Evolutionary conservation across 106 monocot species (phyloP), one percentile per base, ranked within the genome.

Genomic region (Dioscorea zingiberensis): DNA sequence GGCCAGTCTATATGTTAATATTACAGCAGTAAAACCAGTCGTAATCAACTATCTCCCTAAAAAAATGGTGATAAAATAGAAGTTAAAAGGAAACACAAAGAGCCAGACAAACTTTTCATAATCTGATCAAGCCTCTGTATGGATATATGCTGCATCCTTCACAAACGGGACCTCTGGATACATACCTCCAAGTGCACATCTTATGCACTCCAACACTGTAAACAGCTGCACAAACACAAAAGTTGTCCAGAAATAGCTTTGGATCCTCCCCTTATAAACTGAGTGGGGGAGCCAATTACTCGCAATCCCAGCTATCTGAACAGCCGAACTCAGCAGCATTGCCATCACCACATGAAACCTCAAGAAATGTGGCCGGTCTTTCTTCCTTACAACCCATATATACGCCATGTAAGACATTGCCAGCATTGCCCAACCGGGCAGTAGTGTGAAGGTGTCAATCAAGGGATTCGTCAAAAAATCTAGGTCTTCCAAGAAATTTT

Each of bases 161-260:
- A 64, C 64, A 64, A 64, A 64, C 7, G 64, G 64, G 64, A 64
- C 47, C 47, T 64, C 64, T 21, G 64, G 47, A 64, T 48, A 64
- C 7, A 19, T 23, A 22, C 64, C 64, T 13, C 22, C 13, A n/a
- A 64, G 47, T 24, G 64, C 64, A 47, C 64, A 64, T 21, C 45
- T 38, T 21, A 64, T 64, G 64, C 64, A 48, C 12, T 64, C 47
- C n/a, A 64, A 46, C 18, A 64, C 45, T 0, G 47, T 25, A 16
- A 64, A 25, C 21, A 64, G 64, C 47, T 64, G 64, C 18, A 64
- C 7, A 22, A 47, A 24, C 11, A 47, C 64, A 47, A 64, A 21
- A 64, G 64, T 64, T 0, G 23, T 24, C 64, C 64, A 64, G 22
- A 64, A 64, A 15, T 47, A 47, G 1, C 44, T 30, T 22, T 24